Evolutionary conservation across 768 basidiomycete species (phyloP), one percentile per base, ranked within the genome.

Genomic region (Galerina sulciceps): DNA sequence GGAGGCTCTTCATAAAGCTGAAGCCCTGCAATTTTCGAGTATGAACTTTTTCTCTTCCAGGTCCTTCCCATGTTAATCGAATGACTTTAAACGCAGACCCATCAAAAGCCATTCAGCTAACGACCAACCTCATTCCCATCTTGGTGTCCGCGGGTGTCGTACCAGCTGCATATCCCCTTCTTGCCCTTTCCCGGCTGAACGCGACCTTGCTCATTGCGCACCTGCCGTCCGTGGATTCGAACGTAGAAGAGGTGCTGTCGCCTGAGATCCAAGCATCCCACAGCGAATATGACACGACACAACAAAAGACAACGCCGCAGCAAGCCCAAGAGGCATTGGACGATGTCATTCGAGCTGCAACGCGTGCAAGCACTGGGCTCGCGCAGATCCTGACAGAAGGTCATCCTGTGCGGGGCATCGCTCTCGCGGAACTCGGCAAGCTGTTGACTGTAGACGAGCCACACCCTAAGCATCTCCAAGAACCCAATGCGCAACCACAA

Each of bases 351-450:
- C 79, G 85, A 22, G 79, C 79, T 4, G 83, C 88, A 0, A 81
- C 82, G 14, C 81, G 81, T 43, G 76, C 82, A 10, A 76, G 75
- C 18, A 73, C 79, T 0, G 94, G 88, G 0, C 66, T 93, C 5
- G 69, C 73, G 4, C 71, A 68, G 11, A 68, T 91, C 2, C 79
- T 93, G 15, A 71, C 76, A 0, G 70, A 76, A 10, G 90, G 90
- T 1, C 94, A 96, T 69, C 94, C 95, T 0, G 81, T 90, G 1
- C 81, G 91, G 1, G 92, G 85, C 0, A 75, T 96, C 20, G 86
- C 90, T 4, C 75, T 89, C 8, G 86, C 88, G 2, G 94, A 96
- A 69, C 77, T 93, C 6, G 93, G 91, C 0, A 95, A 94, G 73
- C 74, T 94, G 6, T 78, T 95, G 6, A 84, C 85, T 0, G 89